phyloP scores from a whole-genome alignment of 2,329 filamentous ascomycete species.

The Hymenoscyphus occultus region DNA sequence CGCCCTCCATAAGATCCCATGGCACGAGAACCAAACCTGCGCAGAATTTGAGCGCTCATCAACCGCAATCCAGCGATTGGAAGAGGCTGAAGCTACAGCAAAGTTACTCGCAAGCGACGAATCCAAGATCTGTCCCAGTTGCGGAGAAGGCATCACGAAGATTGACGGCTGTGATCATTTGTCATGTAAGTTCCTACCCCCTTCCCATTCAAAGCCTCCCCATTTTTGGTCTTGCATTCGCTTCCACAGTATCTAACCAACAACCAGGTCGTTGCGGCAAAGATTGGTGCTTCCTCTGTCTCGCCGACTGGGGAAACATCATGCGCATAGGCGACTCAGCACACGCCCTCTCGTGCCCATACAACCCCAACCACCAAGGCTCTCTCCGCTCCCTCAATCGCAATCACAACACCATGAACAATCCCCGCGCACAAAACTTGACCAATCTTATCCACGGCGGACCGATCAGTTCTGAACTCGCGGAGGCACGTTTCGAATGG shows the following conservation, averaged over 20 bases:
- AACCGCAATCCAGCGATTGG: constrained; percentile 28
- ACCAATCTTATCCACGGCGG: constrained; percentile 23
- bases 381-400: background rate
- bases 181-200: constrained; percentile 20
- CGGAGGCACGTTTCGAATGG: constrained; percentile 13
- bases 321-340: constrained; percentile 21
- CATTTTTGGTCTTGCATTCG: background rate
- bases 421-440: constrained; percentile 9
- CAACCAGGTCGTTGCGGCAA: constrained; percentile 24
- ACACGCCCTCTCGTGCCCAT: constrained; percentile 19
- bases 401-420: constrained; percentile 7
- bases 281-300: constrained; percentile 28
- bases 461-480: constrained; percentile 19
- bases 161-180: constrained; percentile 29
- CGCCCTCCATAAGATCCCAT: constrained; percentile 26
- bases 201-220: background rate
- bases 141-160: constrained; percentile 23
- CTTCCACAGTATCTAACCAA: background rate
- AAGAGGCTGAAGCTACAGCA: constrained; percentile 28
- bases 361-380: constrained; percentile 15
- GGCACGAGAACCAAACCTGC: constrained; percentile 28
- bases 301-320: constrained; percentile 26
- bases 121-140: constrained; percentile 25
- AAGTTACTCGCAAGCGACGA: constrained; percentile 23
- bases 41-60: constrained; percentile 26